phyloP scores from a whole-genome alignment of 1,139 yeast genomes.

The Meyerozyma guilliermondii region DNA sequence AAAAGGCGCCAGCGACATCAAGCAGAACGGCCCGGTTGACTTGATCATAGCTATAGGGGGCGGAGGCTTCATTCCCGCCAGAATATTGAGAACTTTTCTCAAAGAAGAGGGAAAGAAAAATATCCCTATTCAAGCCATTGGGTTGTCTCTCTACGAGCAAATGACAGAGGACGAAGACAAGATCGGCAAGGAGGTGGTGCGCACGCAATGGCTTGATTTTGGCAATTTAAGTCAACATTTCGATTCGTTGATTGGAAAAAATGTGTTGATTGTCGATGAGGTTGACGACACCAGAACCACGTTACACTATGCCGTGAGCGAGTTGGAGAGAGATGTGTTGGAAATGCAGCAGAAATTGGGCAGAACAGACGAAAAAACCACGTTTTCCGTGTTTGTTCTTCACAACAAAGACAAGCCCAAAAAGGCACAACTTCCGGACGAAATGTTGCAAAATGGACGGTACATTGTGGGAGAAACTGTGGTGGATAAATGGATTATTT shows the following conservation, averaged over 20 bases:
- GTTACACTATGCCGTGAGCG: constrained; percentile 83
- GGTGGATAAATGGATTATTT: constrained; percentile 56
- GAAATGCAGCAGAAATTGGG: constrained; percentile 48
- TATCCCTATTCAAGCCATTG: constrained; percentile 91
- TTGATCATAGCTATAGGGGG: constrained; percentile 89
- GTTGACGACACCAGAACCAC: constrained; percentile 97
- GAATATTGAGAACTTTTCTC: constrained; percentile 86
- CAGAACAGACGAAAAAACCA: constrained; percentile 47
- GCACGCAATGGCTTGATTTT: constrained; percentile 68
- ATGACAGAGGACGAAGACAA: constrained; percentile 21
- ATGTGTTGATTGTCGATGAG: constrained; percentile 81
- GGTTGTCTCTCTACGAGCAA: constrained; percentile 76
- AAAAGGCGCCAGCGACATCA: constrained; percentile 68
- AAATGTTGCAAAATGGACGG: constrained; percentile 41
- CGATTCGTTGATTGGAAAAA: constrained; percentile 66
- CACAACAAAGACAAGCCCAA: constrained; percentile 91
- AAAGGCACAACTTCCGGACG: constrained; percentile 46
- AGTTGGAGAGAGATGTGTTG: constrained; percentile 76
- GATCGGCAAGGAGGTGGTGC: constrained; percentile 55
- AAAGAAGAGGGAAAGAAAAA: constrained; percentile 84
- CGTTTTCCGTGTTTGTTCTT: constrained; percentile 83
- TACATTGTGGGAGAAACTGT: constrained; percentile 51
- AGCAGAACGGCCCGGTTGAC: constrained; percentile 66
- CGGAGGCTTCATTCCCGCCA: constrained; percentile 95
- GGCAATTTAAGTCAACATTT: constrained; percentile 50